phyloP scores from a whole-genome alignment of 495 filamentous ascomycete species.

The Neurospora sp. region DNA sequence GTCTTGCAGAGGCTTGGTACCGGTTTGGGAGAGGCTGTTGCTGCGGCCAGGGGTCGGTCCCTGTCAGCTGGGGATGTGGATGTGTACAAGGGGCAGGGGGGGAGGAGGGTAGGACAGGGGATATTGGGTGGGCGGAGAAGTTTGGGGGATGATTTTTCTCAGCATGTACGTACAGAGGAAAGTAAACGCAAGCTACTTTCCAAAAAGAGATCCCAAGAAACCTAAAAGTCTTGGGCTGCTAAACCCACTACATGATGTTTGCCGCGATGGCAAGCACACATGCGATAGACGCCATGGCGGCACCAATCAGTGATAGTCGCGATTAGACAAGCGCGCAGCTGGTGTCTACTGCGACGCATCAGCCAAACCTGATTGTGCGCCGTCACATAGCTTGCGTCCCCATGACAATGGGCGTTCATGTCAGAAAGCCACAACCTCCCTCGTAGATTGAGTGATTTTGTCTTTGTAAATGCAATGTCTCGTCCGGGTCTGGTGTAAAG shows the following conservation, averaged over 20 bases:
- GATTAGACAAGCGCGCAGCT: background rate
- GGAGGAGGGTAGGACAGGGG: background rate
- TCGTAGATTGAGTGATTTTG: background rate
- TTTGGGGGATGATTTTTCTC: slow-evolving; percentile 1
- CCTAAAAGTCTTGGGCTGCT: background rate
- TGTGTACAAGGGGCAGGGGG: background rate
- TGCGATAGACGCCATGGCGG: background rate
- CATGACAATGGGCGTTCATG: background rate
- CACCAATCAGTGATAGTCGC: background rate
- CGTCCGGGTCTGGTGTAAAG: background rate
- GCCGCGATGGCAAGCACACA: background rate
- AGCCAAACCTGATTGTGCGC: background rate
- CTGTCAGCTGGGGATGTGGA: slow-evolving; percentile 11
- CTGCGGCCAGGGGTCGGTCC: slow-evolving; percentile 10
- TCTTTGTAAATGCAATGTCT: background rate
- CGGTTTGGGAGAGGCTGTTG: slow-evolving; percentile 14
- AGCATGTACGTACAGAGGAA: background rate
- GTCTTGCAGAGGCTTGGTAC: slow-evolving; percentile 18
- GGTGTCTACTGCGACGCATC: background rate
- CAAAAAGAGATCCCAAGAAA: background rate
- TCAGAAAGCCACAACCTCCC: background rate
- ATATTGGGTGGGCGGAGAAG: background rate
- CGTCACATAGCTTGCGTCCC: background rate
- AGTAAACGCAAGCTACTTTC: background rate
- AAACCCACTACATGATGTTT: background rate